Evolutionary conservation across 352 stramenopile species (phyloP).

Genomic region (Phytopythium oedochilum): DNA sequence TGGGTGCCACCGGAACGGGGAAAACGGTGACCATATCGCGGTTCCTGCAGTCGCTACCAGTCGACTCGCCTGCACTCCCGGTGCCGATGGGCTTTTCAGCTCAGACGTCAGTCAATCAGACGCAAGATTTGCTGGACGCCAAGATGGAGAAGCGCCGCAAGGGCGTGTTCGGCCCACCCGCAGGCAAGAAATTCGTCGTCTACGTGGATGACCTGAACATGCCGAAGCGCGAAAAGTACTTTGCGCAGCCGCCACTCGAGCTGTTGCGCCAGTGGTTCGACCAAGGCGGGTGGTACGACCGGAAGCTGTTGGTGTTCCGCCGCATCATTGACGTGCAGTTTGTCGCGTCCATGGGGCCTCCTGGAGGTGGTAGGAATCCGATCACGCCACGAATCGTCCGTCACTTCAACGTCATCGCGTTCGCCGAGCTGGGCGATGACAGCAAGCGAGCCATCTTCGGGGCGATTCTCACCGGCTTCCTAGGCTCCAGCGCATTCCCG

Average conservation of each 20-base stretch:
- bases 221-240: constrained; percentile 93
- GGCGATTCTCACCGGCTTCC: constrained; percentile 74
- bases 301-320: constrained; percentile 89
- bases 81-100: constrained; percentile 91
- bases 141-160: constrained; percentile 94
- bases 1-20: constrained; percentile 91
- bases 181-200: constrained; percentile 91
- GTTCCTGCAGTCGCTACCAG: constrained; percentile 83
- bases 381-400: constrained; percentile 78
- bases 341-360: constrained; percentile 79
- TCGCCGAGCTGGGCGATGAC: constrained; percentile 80
- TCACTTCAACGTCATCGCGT: constrained; percentile 86
- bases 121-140: constrained; percentile 90
- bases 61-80: constrained; percentile 69
- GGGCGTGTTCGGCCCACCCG: constrained; percentile 89
- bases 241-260: constrained; percentile 93
- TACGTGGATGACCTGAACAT: constrained; percentile 96
- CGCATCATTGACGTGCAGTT: constrained; percentile 90
- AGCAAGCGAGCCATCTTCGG: constrained; percentile 83
- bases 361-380: constrained; percentile 69
- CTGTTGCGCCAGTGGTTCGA: constrained; percentile 94
- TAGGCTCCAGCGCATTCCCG: constrained; percentile 38
- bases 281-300: constrained; percentile 94
- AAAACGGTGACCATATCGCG: constrained; percentile 94
- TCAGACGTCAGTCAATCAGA: constrained; percentile 92